phyloP scores from a whole-genome alignment of 1,284 basidiomycete genomes.

The Melampsora abietis-canadensis region DNA sequence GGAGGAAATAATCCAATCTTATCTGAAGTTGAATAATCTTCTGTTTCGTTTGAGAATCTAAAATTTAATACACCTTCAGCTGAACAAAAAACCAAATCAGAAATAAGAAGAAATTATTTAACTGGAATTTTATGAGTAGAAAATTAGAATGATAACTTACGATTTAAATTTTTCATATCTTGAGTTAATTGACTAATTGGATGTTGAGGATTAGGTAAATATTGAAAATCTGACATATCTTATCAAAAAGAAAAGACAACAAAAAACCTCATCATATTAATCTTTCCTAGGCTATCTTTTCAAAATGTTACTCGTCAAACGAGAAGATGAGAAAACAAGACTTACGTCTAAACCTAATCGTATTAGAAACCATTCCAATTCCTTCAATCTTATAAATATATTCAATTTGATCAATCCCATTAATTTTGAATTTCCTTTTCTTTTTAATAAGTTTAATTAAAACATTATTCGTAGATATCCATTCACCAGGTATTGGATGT shows the following conservation, averaged over 20 bases:
- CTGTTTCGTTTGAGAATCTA: slow-evolving; percentile 64
- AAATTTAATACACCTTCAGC: slow-evolving; percentile 71
- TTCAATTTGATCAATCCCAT: slow-evolving; percentile 49
- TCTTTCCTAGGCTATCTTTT: neutral
- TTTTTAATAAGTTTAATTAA: slow-evolving; percentile 73
- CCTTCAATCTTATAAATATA: slow-evolving; percentile 72
- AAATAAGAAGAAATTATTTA: neutral
- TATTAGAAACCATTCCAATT: slow-evolving; percentile 72
- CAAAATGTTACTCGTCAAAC: neutral
- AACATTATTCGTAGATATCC: slow-evolving; percentile 71
- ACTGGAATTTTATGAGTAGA: neutral
- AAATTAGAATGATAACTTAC: slow-evolving; percentile 56
- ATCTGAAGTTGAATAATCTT: slow-evolving; percentile 59
- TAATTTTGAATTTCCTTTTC: slow-evolving; percentile 52
- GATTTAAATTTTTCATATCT: slow-evolving; percentile 74
- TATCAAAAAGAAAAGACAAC: neutral
- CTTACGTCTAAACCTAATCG: slow-evolving; percentile 67
- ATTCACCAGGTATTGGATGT: slow-evolving; percentile 75
- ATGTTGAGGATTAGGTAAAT: slow-evolving; percentile 68
- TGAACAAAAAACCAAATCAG: slow-evolving; percentile 50
- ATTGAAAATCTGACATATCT: slow-evolving; percentile 93
- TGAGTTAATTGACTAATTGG: slow-evolving; percentile 65
- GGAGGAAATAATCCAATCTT: slow-evolving; percentile 73
- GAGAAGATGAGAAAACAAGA: neutral
- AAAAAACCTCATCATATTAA: neutral